Percentiles rank a stretch among this genome's conserved stretches.
phyloP scores from a whole-genome alignment of 2,329 filamentous ascomycete species.

The Hyphodiscus sp. region DNA sequence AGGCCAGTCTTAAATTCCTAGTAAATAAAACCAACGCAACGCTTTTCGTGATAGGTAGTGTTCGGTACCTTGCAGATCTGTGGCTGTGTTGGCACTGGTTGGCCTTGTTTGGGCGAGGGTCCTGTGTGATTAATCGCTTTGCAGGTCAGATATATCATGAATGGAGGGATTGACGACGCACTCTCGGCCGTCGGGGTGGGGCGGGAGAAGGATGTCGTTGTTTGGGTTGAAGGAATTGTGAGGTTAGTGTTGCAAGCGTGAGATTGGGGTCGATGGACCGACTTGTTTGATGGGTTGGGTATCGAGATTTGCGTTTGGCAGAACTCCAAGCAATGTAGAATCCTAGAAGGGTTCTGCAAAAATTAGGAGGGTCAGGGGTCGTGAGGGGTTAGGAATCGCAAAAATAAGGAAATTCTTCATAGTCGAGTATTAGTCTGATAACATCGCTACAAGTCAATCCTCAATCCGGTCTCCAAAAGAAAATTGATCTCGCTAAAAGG shows the following conservation, averaged over 20 bases:
- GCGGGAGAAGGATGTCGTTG: background rate
- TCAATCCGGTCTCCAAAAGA: no score
- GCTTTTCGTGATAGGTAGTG: background rate
- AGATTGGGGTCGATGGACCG: background rate
- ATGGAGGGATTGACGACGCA: background rate
- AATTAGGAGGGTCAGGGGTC: no score
- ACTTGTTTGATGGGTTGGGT: no score
- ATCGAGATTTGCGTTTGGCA: no score
- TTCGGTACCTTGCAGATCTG: background rate
- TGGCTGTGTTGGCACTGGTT: background rate
- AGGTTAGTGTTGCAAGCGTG: background rate
- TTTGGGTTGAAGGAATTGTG: background rate
- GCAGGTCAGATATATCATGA: background rate
- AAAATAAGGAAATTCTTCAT: no score
- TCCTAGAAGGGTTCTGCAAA: no score
- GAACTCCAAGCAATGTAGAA: no score
- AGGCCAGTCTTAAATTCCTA: background rate
- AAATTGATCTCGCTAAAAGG: no score
- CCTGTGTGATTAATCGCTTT: background rate
- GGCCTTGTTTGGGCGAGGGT: background rate
- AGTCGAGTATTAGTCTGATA: no score
- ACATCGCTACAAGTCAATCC: no score
- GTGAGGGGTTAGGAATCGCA: no score
- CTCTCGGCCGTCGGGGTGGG: background rate
- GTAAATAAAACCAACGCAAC: background rate